Base-by-base conservation (phyloP, 192 early-diverging fungal species). In the Coemansia sp. region DNA sequence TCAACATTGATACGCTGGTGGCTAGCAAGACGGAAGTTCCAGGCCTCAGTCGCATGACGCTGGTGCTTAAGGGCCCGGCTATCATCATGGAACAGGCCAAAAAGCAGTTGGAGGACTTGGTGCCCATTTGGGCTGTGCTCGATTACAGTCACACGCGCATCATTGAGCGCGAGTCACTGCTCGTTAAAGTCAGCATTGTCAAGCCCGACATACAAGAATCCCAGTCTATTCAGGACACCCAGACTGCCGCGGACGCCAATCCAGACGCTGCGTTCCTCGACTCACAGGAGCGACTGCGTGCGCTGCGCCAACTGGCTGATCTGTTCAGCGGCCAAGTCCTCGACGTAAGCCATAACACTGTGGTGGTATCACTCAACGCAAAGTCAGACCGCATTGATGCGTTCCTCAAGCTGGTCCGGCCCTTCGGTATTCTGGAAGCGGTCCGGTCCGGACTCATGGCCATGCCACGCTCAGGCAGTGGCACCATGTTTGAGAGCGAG, bases 1-100 rank as follows among this genome's bases (percentile, higher is more conserved):
- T 97, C 82, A 98, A 97, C 74, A 98, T 98, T 71, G 97, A 98
- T 71, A 93, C 94, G 53, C 81, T 98, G 47, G 95, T 98, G 8
- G 97, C 96, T 8, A 90, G 93, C 68, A 94, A 92, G 62, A 98
- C 97, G 22, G 94, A 98, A 68, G 95, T 95, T 12, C 86, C 87
- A 1, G 93, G 94, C 60, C 85, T 98, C 56, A 88, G 87, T 68
- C 87, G 97, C 55, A 97, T 96, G 93, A 98, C 95, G 14, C 88
- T 98, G 54, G 94, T 96, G n/a, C 79, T 98, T 53, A 89, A 89
- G 60, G 97, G 94, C 16, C 88, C 91, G 30, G 84, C 87, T 18
- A 84, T 79, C 12, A 84, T 85, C 50, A 89, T 98, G 69, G 94
- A 95, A 68, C 97, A 98, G 82, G 95, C 94, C 23, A 86, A 88